Evolutionary conservation across 495 filamentous ascomycete genomes (phyloP), one percentile per base, ranked within the genome.

Genomic region (Aspergillus taichungensis): DNA sequence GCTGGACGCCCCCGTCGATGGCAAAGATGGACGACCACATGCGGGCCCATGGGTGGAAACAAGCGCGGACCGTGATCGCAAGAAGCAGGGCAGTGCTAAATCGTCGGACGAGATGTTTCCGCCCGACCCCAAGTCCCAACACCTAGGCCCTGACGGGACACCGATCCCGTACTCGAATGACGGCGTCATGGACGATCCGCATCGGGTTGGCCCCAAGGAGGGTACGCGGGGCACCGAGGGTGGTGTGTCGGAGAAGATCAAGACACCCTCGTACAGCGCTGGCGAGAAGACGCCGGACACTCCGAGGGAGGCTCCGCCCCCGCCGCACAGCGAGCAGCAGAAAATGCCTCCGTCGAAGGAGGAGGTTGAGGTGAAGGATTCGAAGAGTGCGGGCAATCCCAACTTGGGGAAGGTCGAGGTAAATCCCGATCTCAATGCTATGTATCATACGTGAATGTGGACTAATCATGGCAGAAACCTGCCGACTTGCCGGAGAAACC

Each of bases 21-120:
- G 92, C 30, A 85, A 88, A 51, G 92, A 98, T 74, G 92, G 92
- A 24, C 90, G 88, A 71, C 92, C 92, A 30, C 92, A 98, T 61
- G 79, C 80, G 18, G 92, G 92, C 7, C 92, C 94, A 3, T 90
- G 85, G 63, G 84, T 92, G 40, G 83, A 85, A 51, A 80, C 82
- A 13, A 79, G 54, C 28, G 71, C 71, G 61, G 72, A 84, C 63
- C 64, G 78, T 45, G 74, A 80, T 56, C 73, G 66, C 57, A 79
- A 68, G 64, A 79, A 68, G 47, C 50, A 62, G 59, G 51, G 70
- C 14, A 29, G 33, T 34, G 53, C 38, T 41, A 71, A 28, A 18
- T 14, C 27, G 12, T 37, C 47, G 6, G 61, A 61, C 0, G 63
- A 61, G 30, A 52, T 59, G 12, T 45, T 50, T 5, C 61, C 54